Conservation (phyloP, 805 yeast species). For the Metahyphopichia silvanorum region DNA sequence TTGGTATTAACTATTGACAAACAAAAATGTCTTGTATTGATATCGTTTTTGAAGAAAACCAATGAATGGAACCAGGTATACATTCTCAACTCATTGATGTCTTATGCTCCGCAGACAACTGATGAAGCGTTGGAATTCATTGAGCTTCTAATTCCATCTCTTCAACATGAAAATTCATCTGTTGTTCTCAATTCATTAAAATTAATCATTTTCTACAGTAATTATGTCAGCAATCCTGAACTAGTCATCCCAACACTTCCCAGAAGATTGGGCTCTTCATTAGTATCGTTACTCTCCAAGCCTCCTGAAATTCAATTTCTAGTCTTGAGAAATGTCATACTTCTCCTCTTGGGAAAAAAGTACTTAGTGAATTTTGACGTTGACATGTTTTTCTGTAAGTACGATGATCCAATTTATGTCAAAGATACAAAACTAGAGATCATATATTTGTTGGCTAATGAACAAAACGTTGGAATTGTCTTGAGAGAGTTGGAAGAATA, state of each 20-base stretch:
- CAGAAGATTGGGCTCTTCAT: slow-evolving; percentile 61
- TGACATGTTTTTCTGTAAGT: slow-evolving; percentile 77
- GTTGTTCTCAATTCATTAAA: slow-evolving; percentile 78
- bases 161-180: slow-evolving; percentile 78
- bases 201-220: slow-evolving; percentile 65
- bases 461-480: slow-evolving; percentile 55
- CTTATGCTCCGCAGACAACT: slow-evolving; percentile 68
- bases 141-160: slow-evolving; percentile 61
- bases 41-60: slow-evolving; percentile 30
- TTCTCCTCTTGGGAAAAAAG: slow-evolving; percentile 65
- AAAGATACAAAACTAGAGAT: slow-evolving; percentile 90
- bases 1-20: slow-evolving; percentile 54
- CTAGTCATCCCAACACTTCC: slow-evolving; percentile 54
- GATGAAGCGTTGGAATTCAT: slow-evolving; percentile 64
- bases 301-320: slow-evolving; percentile 83
- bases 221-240: slow-evolving; percentile 61
- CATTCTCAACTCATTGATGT: slow-evolving; percentile 60
- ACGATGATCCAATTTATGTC: slow-evolving; percentile 82
- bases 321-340: slow-evolving; percentile 74
- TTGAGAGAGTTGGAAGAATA: slow-evolving; percentile 78
- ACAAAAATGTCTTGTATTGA: slow-evolving; percentile 34
- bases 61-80: slow-evolving; percentile 76
- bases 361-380: slow-evolving; percentile 63
- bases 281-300: slow-evolving; percentile 66
- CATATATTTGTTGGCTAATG: slow-evolving; percentile 72